Percentiles rank a stretch among this genome's conserved stretches.
Evolutionary conservation across 345 rosid genomes (phyloP).

Genomic region (Salix viminalis): DNA sequence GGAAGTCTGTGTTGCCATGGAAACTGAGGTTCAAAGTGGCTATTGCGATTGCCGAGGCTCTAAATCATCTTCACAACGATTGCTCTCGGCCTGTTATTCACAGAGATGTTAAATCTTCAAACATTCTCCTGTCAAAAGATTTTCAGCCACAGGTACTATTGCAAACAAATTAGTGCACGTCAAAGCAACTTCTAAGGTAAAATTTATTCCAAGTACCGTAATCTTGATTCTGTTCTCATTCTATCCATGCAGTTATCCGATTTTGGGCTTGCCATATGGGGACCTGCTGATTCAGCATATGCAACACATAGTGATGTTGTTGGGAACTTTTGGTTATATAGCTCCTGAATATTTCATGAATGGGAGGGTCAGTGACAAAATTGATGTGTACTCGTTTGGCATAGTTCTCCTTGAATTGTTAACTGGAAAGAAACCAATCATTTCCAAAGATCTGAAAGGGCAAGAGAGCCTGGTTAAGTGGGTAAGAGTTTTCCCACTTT

Average conservation of each 20-base stretch:
- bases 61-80: slow-evolving; percentile 22
- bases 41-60: slow-evolving; percentile 21
- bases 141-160: slow-evolving; percentile 24
- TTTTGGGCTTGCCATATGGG: slow-evolving; percentile 29
- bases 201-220: neutral
- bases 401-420: slow-evolving; percentile 25
- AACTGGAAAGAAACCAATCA: slow-evolving; percentile 20
- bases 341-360: slow-evolving; percentile 33
- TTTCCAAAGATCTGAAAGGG: slow-evolving; percentile 4
- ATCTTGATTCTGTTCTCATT: neutral
- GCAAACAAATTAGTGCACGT: neutral
- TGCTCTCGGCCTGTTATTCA: slow-evolving; percentile 21
- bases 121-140: slow-evolving; percentile 22
- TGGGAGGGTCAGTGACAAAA: slow-evolving; percentile 24
- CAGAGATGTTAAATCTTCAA: slow-evolving; percentile 31
- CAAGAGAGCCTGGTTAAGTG: slow-evolving; percentile 20
- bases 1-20: slow-evolving; percentile 20
- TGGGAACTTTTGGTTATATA: slow-evolving; percentile 33
- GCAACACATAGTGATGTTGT: slow-evolving; percentile 8
- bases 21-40: slow-evolving; percentile 28
- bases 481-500: slow-evolving; percentile 6
- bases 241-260: slow-evolving; percentile 15
- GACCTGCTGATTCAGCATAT: slow-evolving; percentile 5
- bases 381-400: slow-evolving; percentile 28
- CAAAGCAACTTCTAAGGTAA: neutral